These are phyloP conservation scores for Wickerhamia fluorescens DNA, from an alignment of 805 yeast genomes.

Conservation along the genomic window DNA sequence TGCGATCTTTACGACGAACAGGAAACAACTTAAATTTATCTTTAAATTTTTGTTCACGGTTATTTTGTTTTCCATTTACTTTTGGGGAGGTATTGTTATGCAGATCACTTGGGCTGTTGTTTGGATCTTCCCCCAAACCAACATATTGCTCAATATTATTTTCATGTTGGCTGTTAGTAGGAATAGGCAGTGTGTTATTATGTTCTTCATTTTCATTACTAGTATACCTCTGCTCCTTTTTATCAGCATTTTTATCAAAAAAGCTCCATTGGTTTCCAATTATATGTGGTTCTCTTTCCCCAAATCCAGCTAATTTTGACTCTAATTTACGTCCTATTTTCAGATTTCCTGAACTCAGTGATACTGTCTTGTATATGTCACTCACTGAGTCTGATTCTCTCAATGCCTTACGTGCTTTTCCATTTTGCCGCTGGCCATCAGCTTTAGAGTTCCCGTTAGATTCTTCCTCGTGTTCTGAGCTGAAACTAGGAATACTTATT, in stretches of 20 bases:
- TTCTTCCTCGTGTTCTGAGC: no score
- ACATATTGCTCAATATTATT: constrained; percentile 4
- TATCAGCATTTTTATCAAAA: constrained; percentile 22
- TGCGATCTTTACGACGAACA: constrained; percentile 18
- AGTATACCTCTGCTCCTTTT: constrained; percentile 24
- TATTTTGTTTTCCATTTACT: background rate
- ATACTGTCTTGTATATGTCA: constrained; percentile 7
- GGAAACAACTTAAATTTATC: constrained; percentile 19
- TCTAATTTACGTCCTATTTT: constrained; percentile 1
- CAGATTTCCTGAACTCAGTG: constrained; percentile 1
- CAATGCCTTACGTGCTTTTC: constrained; percentile 2
- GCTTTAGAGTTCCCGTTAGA: no score
- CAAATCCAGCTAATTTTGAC: constrained; percentile 4
- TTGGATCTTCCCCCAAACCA: no score
- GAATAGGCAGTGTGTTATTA: no score
- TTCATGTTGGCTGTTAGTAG: constrained; percentile 4
- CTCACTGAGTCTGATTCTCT: constrained; percentile 6
- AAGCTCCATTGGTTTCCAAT: constrained; percentile 28
- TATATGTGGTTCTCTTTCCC: constrained; percentile 15
- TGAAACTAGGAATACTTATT: no score
- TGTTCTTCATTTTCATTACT: constrained; percentile 23
- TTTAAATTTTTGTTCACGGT: constrained; percentile 13
- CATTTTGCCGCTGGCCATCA: background rate
- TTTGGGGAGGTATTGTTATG: constrained; percentile 1
- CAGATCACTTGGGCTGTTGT: no score